Evolutionary conservation across 768 basidiomycete genomes (phyloP), one percentile per base, ranked within the genome.

Genomic region (Dacryopinax primogenitus): DNA sequence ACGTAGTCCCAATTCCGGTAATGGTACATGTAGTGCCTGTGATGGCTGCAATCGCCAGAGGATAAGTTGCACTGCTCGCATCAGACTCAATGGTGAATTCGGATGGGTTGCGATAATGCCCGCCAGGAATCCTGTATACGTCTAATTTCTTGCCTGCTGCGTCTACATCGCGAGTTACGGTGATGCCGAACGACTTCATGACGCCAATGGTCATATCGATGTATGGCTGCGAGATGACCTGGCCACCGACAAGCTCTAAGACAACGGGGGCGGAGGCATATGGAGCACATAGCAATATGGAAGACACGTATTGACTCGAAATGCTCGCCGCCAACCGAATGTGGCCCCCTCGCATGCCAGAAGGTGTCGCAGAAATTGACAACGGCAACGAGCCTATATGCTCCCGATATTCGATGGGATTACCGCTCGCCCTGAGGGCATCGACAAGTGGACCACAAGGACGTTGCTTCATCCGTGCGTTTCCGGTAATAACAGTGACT

Each of bases 201-300:
- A 99, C 96, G 9, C 92, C 86, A 69, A 96, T 88, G 9, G 96
- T 98, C 96, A 98, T 97, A 77, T 99, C 94, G 75, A 99, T 98
- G 78, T 98, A 99, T 0, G 93, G 93, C 76, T 98, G 95, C 3
- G 92, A 96, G 73, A 99, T 97, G 72, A 98, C 96, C 66, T 90
- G 86, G 0, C 92, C 95, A 12, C 95, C 96, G 0, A 84, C 88
- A 67, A 99, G 83, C 76, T 96, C 88, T 63, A 98, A 85, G 1
- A 85, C 86, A 66, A 96, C 83, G n/a, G 87, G 80, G 72, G 90
- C 80, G 32, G 75, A 70, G 1, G 95, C 93, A 72, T 98, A 99
- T 1, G 95, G 96, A 0, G 96, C 94, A 72, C 93, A 96, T 37
- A 98, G 86, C 6, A 99, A 83, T 73, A 98, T 92, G 9, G 93